These are phyloP conservation scores for Lichtheimia ornata DNA, from an alignment of 371 early-diverging fungal species.

Conservation along the genomic window DNA sequence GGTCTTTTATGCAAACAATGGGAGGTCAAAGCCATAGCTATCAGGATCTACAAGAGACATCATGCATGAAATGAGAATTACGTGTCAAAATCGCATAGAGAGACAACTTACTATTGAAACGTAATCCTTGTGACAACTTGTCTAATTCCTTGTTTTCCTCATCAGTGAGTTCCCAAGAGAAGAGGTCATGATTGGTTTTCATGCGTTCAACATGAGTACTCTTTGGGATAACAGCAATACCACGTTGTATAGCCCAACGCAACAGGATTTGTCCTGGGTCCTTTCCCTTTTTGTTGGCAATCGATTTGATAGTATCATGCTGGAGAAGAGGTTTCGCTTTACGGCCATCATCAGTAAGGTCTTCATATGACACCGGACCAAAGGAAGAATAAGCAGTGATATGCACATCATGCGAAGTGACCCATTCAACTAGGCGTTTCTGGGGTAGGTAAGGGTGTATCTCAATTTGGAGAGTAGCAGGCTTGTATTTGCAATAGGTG, in stretches of 20 bases:
- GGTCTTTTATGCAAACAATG: conserved; percentile 33
- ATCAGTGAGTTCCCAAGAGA: conserved; percentile 24
- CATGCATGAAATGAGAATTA: neutral
- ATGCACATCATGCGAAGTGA: conserved; percentile 37
- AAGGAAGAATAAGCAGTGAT: conserved; percentile 51
- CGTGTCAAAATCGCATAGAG: neutral
- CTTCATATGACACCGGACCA: conserved; percentile 38
- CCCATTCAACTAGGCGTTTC: conserved; percentile 34
- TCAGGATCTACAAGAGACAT: conserved; percentile 21
- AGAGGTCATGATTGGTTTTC: conserved; percentile 28
- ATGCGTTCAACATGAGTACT: conserved; percentile 47
- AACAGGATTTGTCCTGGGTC: conserved; percentile 48
- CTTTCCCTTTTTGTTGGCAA: conserved; percentile 38
- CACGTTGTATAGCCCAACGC: conserved; percentile 54
- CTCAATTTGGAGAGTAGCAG: conserved; percentile 52
- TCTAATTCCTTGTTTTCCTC: conserved; percentile 20
- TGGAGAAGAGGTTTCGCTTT: conserved; percentile 24
- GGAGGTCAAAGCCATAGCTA: conserved; percentile 35
- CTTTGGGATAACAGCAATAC: conserved; percentile 66
- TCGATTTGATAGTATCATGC: conserved; percentile 34
- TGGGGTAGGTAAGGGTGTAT: conserved; percentile 66
- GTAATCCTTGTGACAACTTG: conserved; percentile 15
- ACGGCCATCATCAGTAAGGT: conserved; percentile 11
- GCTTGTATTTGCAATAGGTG: conserved; percentile 44
- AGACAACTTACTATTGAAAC: conserved; percentile 21